Percentiles rank a stretch among this genome's conserved stretches.
phyloP scores from a whole-genome alignment of 2,329 filamentous ascomycete species.

The Diaporthe citrichinensis region DNA sequence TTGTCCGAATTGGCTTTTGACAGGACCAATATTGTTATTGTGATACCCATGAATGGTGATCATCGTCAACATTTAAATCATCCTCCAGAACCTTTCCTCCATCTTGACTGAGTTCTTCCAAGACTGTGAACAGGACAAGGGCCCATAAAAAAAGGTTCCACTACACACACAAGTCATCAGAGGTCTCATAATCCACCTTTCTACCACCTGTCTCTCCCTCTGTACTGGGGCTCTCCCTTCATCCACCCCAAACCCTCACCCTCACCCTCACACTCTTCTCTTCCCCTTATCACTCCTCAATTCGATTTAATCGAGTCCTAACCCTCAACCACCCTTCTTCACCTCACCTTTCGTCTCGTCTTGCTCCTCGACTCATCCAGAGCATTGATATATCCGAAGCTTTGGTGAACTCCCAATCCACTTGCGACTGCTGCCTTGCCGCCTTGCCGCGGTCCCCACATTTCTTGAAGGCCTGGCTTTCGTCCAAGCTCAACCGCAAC shows the following conservation, averaged over 20 bases:
- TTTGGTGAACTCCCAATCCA: neutral
- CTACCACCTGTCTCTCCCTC: neutral
- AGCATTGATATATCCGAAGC: conserved; percentile 21
- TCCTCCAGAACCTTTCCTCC: conserved; percentile 1
- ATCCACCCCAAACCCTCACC: conserved; percentile 36
- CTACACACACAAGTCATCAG: conserved; percentile 17
- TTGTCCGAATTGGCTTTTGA: neutral
- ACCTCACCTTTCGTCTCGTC: neutral
- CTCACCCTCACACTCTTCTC: conserved; percentile 44
- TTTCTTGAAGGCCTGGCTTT: conserved; percentile 8
- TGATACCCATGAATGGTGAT: neutral
- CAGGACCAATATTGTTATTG: neutral
- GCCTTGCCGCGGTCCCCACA: neutral
- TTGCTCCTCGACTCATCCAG: neutral
- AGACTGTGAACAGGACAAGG: neutral
- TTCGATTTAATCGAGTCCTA: conserved; percentile 8
- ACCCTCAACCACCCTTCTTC: conserved; percentile 27
- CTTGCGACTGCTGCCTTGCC: conserved; percentile 9
- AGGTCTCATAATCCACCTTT: neutral
- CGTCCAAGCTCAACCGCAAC: conserved; percentile 6
- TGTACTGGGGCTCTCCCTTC: neutral
- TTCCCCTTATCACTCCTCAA: conserved; percentile 33
- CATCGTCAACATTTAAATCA: neutral
- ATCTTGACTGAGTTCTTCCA: neutral
- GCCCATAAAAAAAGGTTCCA: conserved; percentile 19